Percentiles rank a stretch among this genome's conserved stretches.
Evolutionary conservation across 2,329 filamentous ascomycete species (phyloP).

Genomic region (Aspergillus eucalypticola): DNA sequence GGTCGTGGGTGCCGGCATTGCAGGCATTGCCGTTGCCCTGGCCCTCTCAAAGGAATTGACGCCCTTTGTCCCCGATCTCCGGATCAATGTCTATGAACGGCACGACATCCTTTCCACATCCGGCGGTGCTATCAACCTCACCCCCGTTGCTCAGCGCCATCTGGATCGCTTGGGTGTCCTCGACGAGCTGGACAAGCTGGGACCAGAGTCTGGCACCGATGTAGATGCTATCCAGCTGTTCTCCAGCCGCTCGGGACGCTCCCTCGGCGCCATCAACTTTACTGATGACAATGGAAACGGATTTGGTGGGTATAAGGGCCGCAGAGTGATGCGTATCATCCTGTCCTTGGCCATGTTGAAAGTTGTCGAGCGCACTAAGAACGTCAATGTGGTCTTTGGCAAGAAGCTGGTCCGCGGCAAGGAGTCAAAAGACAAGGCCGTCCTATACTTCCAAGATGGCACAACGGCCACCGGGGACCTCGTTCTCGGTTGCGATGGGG

Average conservation of each 20-base stretch:
- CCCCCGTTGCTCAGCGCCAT: slow-evolving; percentile 47
- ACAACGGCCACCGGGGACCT: slow-evolving; percentile 36
- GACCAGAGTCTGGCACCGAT: slow-evolving; percentile 41
- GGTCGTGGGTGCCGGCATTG: slow-evolving; percentile 39
- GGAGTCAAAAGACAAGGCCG: slow-evolving; percentile 35
- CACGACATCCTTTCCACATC: slow-evolving; percentile 44
- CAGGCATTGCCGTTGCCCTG: slow-evolving; percentile 36
- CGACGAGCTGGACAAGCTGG: slow-evolving; percentile 39
- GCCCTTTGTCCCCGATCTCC: slow-evolving; percentile 34
- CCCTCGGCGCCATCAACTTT: slow-evolving; percentile 43
- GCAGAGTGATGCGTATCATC: slow-evolving; percentile 44
- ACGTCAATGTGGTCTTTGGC: slow-evolving; percentile 44
- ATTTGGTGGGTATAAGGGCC: slow-evolving; percentile 44
- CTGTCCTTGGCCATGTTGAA: slow-evolving; percentile 45
- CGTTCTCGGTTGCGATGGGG: slow-evolving; percentile 43
- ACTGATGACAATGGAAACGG: slow-evolving; percentile 38
- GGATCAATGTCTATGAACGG: slow-evolving; percentile 44
- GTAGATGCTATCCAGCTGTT: slow-evolving; percentile 45
- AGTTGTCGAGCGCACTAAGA: slow-evolving; percentile 36
- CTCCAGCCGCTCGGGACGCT: slow-evolving; percentile 41
- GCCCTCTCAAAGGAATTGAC: slow-evolving; percentile 35
- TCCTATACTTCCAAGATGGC: slow-evolving; percentile 42
- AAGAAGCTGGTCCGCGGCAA: slow-evolving; percentile 41
- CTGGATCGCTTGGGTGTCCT: slow-evolving; percentile 46
- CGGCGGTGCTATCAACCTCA: slow-evolving; percentile 48